Percentiles rank a stretch among this genome's conserved stretches.
phyloP scores from a whole-genome alignment of 2,329 filamentous ascomycete species.

The Akanthomyces dipterigenus region DNA sequence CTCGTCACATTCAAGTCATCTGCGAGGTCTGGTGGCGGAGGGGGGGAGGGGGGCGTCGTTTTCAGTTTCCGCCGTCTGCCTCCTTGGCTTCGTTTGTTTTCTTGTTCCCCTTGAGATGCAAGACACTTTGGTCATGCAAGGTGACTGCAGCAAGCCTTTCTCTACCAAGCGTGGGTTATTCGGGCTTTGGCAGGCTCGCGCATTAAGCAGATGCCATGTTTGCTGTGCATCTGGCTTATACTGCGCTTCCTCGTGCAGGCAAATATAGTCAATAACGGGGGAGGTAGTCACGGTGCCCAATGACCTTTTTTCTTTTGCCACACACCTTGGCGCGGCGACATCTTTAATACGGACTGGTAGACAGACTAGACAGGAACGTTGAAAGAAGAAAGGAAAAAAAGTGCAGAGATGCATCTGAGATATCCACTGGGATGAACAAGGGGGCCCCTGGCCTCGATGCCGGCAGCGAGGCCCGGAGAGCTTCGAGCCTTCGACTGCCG shows the following conservation, averaged over 20 bases:
- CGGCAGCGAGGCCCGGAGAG: not conserved
- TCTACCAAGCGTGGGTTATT: too few species aligned
- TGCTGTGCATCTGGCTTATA: too few species aligned
- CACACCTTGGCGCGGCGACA: not conserved
- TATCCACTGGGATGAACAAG: not conserved
- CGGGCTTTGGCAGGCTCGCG: too few species aligned
- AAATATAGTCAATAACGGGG: not conserved
- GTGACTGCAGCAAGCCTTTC: constrained; percentile 1
- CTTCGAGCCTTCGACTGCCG: not conserved
- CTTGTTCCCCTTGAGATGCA: not conserved
- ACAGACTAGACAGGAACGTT: not conserved
- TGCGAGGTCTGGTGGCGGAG: not conserved
- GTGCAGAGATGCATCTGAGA: not conserved
- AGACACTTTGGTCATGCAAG: not conserved
- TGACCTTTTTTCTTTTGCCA: too few species aligned
- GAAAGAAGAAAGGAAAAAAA: not conserved
- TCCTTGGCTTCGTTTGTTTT: not conserved
- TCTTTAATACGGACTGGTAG: too few species aligned
- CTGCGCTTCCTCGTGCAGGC: not conserved
- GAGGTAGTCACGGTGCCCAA: not conserved
- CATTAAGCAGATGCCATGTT: too few species aligned
- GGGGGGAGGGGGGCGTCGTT: too few species aligned
- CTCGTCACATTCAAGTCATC: not conserved
- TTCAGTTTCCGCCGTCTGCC: not conserved
- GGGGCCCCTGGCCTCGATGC: not conserved